These are phyloP conservation scores for Claviceps fusiformis DNA, from an alignment of 2,329 filamentous ascomycete species.

Conservation along the genomic window DNA sequence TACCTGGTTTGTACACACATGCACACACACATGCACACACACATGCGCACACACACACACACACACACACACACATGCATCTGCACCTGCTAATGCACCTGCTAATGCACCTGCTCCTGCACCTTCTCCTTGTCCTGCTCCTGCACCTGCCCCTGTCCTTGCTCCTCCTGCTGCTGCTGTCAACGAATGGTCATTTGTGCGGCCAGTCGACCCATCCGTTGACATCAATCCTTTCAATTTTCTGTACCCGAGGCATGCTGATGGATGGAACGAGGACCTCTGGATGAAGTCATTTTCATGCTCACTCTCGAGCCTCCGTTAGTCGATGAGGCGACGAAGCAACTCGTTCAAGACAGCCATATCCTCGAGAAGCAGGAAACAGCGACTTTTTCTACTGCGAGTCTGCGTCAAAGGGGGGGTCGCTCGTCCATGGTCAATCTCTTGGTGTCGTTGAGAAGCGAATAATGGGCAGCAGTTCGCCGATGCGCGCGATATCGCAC, in stretches of 20 bases:
- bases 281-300: not conserved
- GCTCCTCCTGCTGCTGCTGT: not conserved
- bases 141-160: not conserved
- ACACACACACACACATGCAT: not conserved
- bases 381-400: not conserved
- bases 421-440: not conserved
- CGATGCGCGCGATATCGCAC: not conserved
- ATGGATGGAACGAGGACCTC: not conserved
- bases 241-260: not conserved
- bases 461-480: not conserved
- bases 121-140: not conserved
- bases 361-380: not conserved
- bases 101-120: too few relatives aligned
- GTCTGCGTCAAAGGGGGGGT: not conserved
- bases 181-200: not conserved
- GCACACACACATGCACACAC: not conserved
- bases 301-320: not conserved
- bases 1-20: not conserved
- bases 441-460: not conserved
- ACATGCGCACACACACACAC: not conserved
- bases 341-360: not conserved
- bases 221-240: not conserved
- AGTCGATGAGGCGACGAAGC: not conserved
- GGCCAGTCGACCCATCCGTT: not conserved
- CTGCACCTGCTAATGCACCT: not conserved